phyloP scores from a whole-genome alignment of 75 land plant species.

The Cunninghamia lanceolata region DNA sequence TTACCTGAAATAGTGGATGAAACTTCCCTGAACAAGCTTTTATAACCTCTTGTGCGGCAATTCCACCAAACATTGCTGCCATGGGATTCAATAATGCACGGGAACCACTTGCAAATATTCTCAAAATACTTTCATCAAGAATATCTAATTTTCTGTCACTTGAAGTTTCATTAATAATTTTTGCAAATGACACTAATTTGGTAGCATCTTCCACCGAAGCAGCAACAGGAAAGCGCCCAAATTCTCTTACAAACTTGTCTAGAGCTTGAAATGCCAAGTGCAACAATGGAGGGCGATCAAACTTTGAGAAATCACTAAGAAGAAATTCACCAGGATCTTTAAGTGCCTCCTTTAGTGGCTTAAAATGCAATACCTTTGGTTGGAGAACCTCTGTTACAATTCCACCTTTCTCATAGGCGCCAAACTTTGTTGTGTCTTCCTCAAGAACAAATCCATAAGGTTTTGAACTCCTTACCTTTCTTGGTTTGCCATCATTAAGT shows the following conservation, averaged over 20 bases:
- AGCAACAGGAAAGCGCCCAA: constrained; percentile 69
- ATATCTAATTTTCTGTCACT: constrained; percentile 52
- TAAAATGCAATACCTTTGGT: constrained; percentile 82
- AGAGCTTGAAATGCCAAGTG: constrained; percentile 91
- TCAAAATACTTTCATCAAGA: constrained; percentile 47
- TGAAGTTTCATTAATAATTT: constrained; percentile 42
- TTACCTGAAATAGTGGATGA: constrained; percentile 78
- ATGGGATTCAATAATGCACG: constrained; percentile 83
- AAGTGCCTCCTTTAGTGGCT: constrained; percentile 65
- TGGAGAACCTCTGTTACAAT: constrained; percentile 91
- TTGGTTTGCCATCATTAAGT: constrained; percentile 92
- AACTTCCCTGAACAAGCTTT: constrained; percentile 93
- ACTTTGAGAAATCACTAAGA: constrained; percentile 83
- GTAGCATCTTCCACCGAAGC: constrained; percentile 66
- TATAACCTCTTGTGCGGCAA: constrained; percentile 84
- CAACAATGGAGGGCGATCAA: constrained; percentile 73
- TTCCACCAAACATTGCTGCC: constrained; percentile 96
- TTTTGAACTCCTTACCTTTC: constrained; percentile 60
- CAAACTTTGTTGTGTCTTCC: constrained; percentile 79
- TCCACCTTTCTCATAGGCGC: constrained; percentile 73
- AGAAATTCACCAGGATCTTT: constrained; percentile 86
- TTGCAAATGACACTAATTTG: constrained; percentile 37
- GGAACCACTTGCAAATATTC: constrained; percentile 70
- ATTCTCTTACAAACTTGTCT: constrained; percentile 51
- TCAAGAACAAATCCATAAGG: constrained; percentile 81